Conservation (phyloP, 2,329 filamentous ascomycete species). For the Sporothrix brasiliensis region DNA sequence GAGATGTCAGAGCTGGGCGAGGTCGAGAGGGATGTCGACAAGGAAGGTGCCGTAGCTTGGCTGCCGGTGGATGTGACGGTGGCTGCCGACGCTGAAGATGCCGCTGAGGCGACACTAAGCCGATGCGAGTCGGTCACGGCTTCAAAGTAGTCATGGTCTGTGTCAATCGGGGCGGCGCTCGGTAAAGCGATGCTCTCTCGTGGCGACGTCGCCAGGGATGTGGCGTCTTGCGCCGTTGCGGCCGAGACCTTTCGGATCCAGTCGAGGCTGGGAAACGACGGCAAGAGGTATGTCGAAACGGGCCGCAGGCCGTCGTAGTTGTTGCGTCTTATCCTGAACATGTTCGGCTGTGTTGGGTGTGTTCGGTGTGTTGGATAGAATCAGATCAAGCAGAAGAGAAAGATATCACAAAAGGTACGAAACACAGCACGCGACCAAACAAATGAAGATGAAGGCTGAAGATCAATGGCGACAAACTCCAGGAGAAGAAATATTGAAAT, state of each 20-base stretch:
- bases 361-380: neutral
- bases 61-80: constrained; percentile 7
- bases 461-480: neutral
- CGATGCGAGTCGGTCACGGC: constrained; percentile 1
- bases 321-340: neutral
- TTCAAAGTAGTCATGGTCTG: neutral
- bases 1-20: constrained; percentile 30
- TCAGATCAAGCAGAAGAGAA: neutral
- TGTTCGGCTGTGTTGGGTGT: neutral
- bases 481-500: no score
- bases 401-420: neutral
- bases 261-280: constrained; percentile 38
- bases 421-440: neutral
- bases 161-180: neutral
- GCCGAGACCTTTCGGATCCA: constrained; percentile 30
- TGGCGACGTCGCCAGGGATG: neutral
- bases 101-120: constrained; percentile 14
- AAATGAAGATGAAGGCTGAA: neutral
- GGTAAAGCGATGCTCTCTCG: neutral
- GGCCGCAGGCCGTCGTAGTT: constrained; percentile 24
- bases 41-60: neutral
- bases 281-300: constrained; percentile 40
- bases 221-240: neutral
- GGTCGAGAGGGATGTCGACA: constrained; percentile 36
- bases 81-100: constrained; percentile 24